A percentile compares a stretch with the other conserved stretches of the same genome.
These are phyloP conservation scores for Paspalum vaginatum DNA, from an alignment of 176 grass and related monocot genomes.

Conservation along the genomic window DNA sequence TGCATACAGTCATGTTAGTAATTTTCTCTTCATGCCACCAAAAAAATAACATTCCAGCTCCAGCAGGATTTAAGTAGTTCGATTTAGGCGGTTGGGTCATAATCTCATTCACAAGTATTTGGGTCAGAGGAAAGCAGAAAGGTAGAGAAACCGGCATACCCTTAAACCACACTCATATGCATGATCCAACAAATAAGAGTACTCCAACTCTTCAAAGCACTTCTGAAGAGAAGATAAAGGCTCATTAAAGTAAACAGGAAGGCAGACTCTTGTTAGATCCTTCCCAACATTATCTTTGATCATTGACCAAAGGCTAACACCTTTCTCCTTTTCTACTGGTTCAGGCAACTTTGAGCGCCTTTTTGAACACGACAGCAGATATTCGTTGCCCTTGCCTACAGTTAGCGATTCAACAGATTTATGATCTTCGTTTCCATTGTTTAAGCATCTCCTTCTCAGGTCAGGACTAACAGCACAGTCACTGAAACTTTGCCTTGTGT, in stretches of 20 bases:
- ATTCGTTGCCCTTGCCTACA: slow-evolving; percentile 29
- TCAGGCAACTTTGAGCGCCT: slow-evolving; percentile 68
- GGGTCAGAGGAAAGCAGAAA: slow-evolving; percentile 16
- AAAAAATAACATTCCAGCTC: neutral
- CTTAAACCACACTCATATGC: slow-evolving; percentile 63
- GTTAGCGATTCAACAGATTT: slow-evolving; percentile 34
- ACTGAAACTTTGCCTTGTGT: slow-evolving; percentile 82
- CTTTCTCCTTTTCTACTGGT: slow-evolving; percentile 84
- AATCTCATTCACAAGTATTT: neutral
- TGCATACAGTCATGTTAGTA: neutral
- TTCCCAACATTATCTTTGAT: slow-evolving; percentile 95
- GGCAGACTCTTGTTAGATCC: slow-evolving; percentile 88
- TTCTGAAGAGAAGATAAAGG: slow-evolving; percentile 86
- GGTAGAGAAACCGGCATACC: slow-evolving; percentile 37
- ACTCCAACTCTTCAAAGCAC: slow-evolving; percentile 94
- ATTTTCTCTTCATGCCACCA: neutral
- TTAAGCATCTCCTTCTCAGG: slow-evolving; percentile 45
- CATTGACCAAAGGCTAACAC: slow-evolving; percentile 89
- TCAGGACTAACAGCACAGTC: slow-evolving; percentile 45
- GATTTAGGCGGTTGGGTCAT: neutral
- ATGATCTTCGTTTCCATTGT: slow-evolving; percentile 33
- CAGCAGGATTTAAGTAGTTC: slow-evolving; percentile 5
- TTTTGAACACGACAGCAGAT: slow-evolving; percentile 43
- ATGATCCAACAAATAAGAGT: slow-evolving; percentile 80
- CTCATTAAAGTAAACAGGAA: slow-evolving; percentile 95